Base-by-base conservation (phyloP, 2,329 filamentous ascomycete genomes). In the Fusarium sp. region DNA sequence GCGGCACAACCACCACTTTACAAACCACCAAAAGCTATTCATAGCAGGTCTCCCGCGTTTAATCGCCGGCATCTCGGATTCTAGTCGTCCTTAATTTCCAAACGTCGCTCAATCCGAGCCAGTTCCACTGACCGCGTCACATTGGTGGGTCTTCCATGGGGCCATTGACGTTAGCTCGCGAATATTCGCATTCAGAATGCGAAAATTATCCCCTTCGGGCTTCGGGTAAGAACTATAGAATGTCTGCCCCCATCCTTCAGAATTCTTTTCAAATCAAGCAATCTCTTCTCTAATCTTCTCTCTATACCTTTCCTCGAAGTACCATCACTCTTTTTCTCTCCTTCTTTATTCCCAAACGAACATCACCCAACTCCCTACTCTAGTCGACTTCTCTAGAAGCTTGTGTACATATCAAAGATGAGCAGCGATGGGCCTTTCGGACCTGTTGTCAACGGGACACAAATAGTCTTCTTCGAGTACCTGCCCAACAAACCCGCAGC, bases 151-250 rank as follows among this genome's bases (percentile, higher is more conserved):
- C 46, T 44, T 8, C 12, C 19, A 48, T 15, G n/a, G 34, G 28
- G 4, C 4, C 21, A 34, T 26, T 11, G 14, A 4, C 3, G 0
- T 11, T 48, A 48, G 43, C 21, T 17, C 28, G 3, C 8, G n/a
- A 62, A 44, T 62, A 62, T 62, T 62, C 59, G 49, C 43, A 62
- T 62, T 62, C 24, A 36, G 21, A 61, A 56, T 62, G 43, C 59
- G 58, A 62, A 62, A 44, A 47, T 6, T 7, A 48, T 28, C 7
- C 39, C 23, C 24, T 30, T 17, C 11, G 28, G 4, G n/a, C n/a
- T 11, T 30, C 1, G 19, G 6, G 19, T 36, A 17, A 24, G 21
- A 39, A 45, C 14, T 23, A 23, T 12, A n/a, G 42, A 54, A 61
- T 38, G 14, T 39, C 34, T 28, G 19, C 14, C 9, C 43, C 19